Evolutionary conservation across 306 rosid genomes (phyloP), one percentile per base, ranked within the genome.

Genomic region (Lathyrus sativus): DNA sequence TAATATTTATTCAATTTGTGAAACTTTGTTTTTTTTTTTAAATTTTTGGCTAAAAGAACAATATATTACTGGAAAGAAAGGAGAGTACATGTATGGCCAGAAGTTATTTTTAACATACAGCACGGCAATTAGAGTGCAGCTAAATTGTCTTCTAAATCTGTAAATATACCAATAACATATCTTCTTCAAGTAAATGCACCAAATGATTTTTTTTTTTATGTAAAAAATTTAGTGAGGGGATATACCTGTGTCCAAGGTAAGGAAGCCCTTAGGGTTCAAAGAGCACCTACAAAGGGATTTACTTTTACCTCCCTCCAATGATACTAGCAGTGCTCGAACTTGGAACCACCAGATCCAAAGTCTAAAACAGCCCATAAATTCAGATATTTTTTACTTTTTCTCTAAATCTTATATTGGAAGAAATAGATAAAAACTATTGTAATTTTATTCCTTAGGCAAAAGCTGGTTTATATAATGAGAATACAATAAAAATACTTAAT

Each of bases 1-100:
- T 39, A 31, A 7, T 65, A 58, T 58, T 65, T 6, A 22, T 68
- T 71, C 33, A 57, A 29, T 76, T 58, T 29, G 24, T 62, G 69
- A 46, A 28, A 42, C 28, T 43, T 69, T 54, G 0, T 18, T 62
- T 43, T 43, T 44, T 18, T 45, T n/a, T n/a, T n/a, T n/a, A n/a
- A n/a, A 11, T 48, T 48, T 67, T 67, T 38, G 17, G 10, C 49
- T 50, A 15, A 54, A 76, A 68, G 29, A 11, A 17, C 7, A 70
- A 61, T 50, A 61, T 38, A 56, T 43, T 45, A 53, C 19, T 46
- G 5, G 28, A 59, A 22, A 46, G 64, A 29, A 63, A 44, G 53
- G 41, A 62, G 50, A 29, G 72, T 45, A 76, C 31, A n/a, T 44
- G 11, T 24, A 44, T 45, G 45, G 45, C 18, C n/a, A 29, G 14